Conservation (phyloP, 345 rosid species). For the Brassica carinata region DNA sequence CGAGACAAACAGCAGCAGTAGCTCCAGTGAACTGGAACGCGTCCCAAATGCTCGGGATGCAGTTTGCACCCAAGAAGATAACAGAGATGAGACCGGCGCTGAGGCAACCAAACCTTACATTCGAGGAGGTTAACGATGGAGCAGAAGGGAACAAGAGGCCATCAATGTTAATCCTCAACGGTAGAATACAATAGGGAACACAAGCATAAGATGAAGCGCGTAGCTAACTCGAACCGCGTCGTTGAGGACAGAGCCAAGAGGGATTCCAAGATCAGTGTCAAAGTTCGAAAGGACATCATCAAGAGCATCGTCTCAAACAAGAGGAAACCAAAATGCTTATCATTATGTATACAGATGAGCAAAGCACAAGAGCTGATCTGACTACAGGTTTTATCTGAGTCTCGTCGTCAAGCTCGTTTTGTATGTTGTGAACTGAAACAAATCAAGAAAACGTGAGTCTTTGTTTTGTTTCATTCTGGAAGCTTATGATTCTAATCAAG, state of each 20-base stretch:
- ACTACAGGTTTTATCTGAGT: constrained; percentile 69
- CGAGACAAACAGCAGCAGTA: constrained; percentile 67
- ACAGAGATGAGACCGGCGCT: constrained; percentile 50
- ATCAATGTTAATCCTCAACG: constrained; percentile 78
- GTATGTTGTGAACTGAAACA: constrained; percentile 77
- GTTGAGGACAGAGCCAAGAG: constrained; percentile 67
- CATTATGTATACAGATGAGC: constrained; percentile 80
- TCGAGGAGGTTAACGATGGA: constrained; percentile 53
- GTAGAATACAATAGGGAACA: constrained; percentile 81
- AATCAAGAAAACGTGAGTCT: constrained; percentile 6
- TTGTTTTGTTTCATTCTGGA: background rate
- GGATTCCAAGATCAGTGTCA: constrained; percentile 81
- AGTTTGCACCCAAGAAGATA: constrained; percentile 62
- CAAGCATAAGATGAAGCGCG: constrained; percentile 89
- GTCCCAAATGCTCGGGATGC: constrained; percentile 73
- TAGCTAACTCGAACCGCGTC: constrained; percentile 92
- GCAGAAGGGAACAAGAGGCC: constrained; percentile 78
- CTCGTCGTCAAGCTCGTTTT: constrained; percentile 76
- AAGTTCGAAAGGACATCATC: constrained; percentile 95
- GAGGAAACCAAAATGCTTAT: constrained; percentile 89
- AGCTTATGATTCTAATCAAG: background rate
- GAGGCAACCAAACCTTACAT: constrained; percentile 61
- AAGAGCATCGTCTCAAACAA: constrained; percentile 78
- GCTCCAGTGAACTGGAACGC: constrained; percentile 75
- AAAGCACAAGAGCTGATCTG: constrained; percentile 66